These are phyloP conservation scores for Debaryomyces psychrophilus DNA, from an alignment of 1,139 yeast species.

Conservation along the genomic window DNA sequence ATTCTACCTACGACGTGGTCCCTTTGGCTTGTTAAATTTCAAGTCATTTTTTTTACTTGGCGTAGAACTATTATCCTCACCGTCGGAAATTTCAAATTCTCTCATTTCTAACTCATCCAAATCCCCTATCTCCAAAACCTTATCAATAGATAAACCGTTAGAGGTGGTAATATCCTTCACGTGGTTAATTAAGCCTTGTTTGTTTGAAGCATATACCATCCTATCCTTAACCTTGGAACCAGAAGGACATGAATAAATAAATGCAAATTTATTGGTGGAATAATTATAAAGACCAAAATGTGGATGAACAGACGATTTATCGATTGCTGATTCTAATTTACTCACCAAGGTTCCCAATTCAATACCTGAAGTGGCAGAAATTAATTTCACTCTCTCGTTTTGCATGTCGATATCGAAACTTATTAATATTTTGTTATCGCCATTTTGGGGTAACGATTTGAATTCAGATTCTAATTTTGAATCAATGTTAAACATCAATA, in stretches of 20 bases:
- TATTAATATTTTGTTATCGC: slow-evolving; percentile 24
- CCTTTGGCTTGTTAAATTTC: slow-evolving; percentile 56
- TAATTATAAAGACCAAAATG: slow-evolving; percentile 63
- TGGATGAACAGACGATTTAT: slow-evolving; percentile 25
- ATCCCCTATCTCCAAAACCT: slow-evolving; percentile 68
- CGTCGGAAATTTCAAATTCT: slow-evolving; percentile 26
- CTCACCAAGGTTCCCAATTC: slow-evolving; percentile 25
- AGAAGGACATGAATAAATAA: slow-evolving; percentile 87
- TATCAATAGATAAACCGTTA: slow-evolving; percentile 28
- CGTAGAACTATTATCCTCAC: slow-evolving; percentile 18
- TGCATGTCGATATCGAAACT: slow-evolving; percentile 36
- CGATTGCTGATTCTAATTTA: slow-evolving; percentile 20
- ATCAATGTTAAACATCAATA: slow-evolving; percentile 35
- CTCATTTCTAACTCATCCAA: slow-evolving; percentile 60
- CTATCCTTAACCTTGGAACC: slow-evolving; percentile 88
- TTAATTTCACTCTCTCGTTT: slow-evolving; percentile 32
- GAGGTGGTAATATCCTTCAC: slow-evolving; percentile 41
- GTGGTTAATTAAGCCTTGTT: slow-evolving; percentile 63
- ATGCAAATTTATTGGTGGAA: slow-evolving; percentile 39
- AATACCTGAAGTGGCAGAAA: slow-evolving; percentile 20
- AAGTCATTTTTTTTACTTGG: slow-evolving; percentile 23
- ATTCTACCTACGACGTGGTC: slow-evolving; percentile 52
- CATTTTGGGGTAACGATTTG: slow-evolving; percentile 18
- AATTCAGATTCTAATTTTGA: slow-evolving; percentile 28
- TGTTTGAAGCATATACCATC: slow-evolving; percentile 88